phyloP scores from a whole-genome alignment of 2,329 filamentous ascomycete species.

The Colletotrichum simmondsii region DNA sequence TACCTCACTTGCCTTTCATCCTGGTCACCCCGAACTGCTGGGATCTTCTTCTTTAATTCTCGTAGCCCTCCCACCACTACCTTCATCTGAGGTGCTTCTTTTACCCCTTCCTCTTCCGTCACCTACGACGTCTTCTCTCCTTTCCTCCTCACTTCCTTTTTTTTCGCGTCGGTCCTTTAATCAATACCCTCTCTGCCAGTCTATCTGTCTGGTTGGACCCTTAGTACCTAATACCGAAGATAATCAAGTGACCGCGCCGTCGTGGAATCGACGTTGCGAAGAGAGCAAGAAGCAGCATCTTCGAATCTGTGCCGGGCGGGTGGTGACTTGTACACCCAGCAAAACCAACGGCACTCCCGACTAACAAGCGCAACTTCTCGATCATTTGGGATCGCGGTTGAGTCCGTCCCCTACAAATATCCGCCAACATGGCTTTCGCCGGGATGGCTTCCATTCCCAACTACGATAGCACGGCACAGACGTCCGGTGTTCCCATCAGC shows the following conservation, averaged over 20 bases:
- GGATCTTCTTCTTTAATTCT: constrained; percentile 22
- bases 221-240: constrained; percentile 23
- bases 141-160: not conserved
- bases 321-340: constrained; percentile 13
- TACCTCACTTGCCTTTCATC: not conserved
- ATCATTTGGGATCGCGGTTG: not conserved
- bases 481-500: constrained; percentile 48
- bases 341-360: not conserved
- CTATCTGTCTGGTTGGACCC: not conserved
- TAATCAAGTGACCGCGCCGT: not conserved
- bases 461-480: constrained; percentile 60
- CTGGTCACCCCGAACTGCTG: constrained; percentile 25
- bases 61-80: not conserved
- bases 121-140: not conserved
- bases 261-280: not conserved
- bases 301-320: constrained; percentile 8
- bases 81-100: constrained; percentile 18
- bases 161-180: constrained; percentile 25
- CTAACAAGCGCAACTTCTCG: constrained; percentile 4
- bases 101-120: constrained; percentile 3
- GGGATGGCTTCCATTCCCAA: constrained; percentile 53
- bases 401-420: not conserved
- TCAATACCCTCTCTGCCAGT: not conserved
- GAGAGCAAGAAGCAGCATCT: not conserved
- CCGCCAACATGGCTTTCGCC: constrained; percentile 51